Evolutionary conservation across 805 yeast species (phyloP), one percentile per base, ranked within the genome.

Genomic region (Blastobotrys chiropterorum): DNA sequence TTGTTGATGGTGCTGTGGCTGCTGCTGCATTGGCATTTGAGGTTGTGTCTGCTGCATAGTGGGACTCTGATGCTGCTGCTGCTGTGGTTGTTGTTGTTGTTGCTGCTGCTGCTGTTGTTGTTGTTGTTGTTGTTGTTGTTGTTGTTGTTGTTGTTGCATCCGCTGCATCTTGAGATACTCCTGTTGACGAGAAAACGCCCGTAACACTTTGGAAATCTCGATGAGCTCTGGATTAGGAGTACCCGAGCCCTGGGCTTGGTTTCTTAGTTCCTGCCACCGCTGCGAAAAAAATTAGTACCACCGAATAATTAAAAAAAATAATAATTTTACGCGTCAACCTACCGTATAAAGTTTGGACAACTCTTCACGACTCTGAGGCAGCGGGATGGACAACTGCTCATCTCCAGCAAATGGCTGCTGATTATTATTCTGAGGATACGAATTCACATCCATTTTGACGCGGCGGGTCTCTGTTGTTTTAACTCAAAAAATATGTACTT

Each of bases 241-340:
- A 22, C 81, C 85, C n/a, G 83, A 84, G 16, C 58, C 63, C 22
- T 63, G 62, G 20, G 58, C 55, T 59, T 74, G 79, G 49, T 75
- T 76, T 49, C 72, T 71, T 53, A 82, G 70, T 56, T 75, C 76
- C 55, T 79, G 79, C 84, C 84, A 81, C 50, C 86, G 77, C 77
- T 73, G 47, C 16, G 53, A 15, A 40, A 8, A 14, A 40, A 8
- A 40, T 40, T 40, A 40, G 43, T 17, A 15, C 20, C 43, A 16
- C 19, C 17, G 13, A 14, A n/a, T 38, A 38, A 11, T 14, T 38
- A 16, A 38, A 4, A 8, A 15, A 8, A 26, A 26, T 26, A 11
- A 26, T 26, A 26, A 26, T 26, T 26, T 26, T 26, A 26, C 34
- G 34, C 34, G 34, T 26, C 34, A 26, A 45, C 50, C 17, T 47